Base-by-base conservation (phyloP, 352 stramenopile genomes). In the Phytophthora syringae region DNA sequence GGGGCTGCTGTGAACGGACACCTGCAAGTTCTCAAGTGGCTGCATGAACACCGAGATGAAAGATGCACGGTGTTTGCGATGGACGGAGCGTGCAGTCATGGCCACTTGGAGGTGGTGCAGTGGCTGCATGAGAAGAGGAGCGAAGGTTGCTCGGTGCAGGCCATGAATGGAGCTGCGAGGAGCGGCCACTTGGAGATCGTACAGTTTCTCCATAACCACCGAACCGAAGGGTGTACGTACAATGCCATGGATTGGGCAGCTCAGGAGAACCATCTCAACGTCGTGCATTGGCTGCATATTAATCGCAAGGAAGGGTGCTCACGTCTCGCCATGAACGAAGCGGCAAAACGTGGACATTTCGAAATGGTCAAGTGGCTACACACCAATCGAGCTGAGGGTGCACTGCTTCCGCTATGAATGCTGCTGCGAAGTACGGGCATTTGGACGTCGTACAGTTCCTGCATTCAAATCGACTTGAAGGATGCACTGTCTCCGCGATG, bases 161-260 rank as follows among this genome's bases (percentile, higher is more conserved):
- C 55, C 7, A 74, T 77, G 70, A 72, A 74, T 42, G 39, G 45
- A 2, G 69, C 69, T 5, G 69, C 60, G 11, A 60, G 40, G 15
- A 50, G 50, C n/a, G 69, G 64, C 2, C 50, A 72, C 20, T 43
- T 73, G 11, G 0, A 32, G 2, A 44, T 76, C 37, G 60, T 78
- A 30, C 48, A 49, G 20, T 79, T 74, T 13, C 50, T 81, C 4
- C 62, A 81, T 37, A 18, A 52, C 12, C 28, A 81, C 10, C 73
- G 73, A 1, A 47, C 4, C 13, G 70, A 76, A 54, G 72, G 72
- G 1, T 70, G 60, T 52, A 79, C 70, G 6, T 36, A 65, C 20
- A 53, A 63, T 7, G 73, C 73, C 2, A 71, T 81, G 66, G 62
- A 78, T 52, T 56, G 52, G 47, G 70, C 74, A 25, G 74, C 70